phyloP scores from a whole-genome alignment of 257 asterid species.

The Salvia hispanica region DNA sequence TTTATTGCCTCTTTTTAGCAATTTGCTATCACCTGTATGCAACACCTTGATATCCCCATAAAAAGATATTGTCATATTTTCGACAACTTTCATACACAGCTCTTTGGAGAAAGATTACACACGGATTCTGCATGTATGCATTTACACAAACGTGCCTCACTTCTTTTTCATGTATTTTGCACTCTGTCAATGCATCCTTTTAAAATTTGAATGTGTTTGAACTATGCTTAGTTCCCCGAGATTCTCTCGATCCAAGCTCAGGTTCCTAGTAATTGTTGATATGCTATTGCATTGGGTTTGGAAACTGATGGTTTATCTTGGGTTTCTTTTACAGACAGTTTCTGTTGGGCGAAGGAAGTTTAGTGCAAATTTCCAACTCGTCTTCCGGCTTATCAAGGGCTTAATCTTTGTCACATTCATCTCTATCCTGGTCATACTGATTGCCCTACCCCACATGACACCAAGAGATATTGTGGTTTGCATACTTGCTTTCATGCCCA shows the following conservation, averaged over 20 bases:
- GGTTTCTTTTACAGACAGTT: slow-evolving; percentile 57
- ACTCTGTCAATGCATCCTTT: neutral
- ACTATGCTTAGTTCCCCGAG: neutral
- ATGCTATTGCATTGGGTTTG: neutral
- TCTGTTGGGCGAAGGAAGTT: slow-evolving; percentile 91
- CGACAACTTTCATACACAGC: neutral
- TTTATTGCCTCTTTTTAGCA: neutral
- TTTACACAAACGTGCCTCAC: neutral
- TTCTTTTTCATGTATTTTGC: neutral
- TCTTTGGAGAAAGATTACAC: slow-evolving; percentile 5
- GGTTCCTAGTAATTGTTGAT: neutral
- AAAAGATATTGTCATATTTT: slow-evolving; percentile 10
- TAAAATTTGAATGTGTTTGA: neutral
- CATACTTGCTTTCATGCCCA: slow-evolving; percentile 93
- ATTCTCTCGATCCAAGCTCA: neutral
- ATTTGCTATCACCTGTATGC: neutral
- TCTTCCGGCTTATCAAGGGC: slow-evolving; percentile 94
- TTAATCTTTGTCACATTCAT: slow-evolving; percentile 83
- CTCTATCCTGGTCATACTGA: slow-evolving; percentile 68
- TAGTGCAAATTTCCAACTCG: slow-evolving; percentile 88
- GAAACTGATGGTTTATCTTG: slow-evolving; percentile 14
- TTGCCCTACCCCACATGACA: slow-evolving; percentile 78
- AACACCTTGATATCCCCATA: neutral
- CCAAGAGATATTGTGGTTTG: slow-evolving; percentile 77
- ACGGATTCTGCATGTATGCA: neutral